Percentiles rank a stretch among this genome's conserved stretches.
phyloP scores from a whole-genome alignment of 306 rosid species.

The Senna tora region DNA sequence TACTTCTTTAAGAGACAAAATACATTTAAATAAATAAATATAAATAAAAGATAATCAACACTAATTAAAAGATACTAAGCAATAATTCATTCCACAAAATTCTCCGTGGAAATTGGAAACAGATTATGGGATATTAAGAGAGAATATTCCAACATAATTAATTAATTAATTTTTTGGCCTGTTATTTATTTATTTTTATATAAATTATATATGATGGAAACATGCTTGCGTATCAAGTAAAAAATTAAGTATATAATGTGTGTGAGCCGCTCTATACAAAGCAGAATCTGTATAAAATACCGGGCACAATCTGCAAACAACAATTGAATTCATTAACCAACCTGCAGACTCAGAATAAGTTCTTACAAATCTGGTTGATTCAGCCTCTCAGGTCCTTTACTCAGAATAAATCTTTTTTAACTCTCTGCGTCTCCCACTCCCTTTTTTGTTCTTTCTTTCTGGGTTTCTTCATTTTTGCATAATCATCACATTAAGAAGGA shows the following conservation, averaged over 20 bases:
- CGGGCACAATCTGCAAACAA: too few relatives aligned
- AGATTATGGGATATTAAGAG: too few relatives aligned
- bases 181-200: not conserved
- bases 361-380: not conserved
- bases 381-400: not conserved
- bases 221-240: conserved; percentile 6
- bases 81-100: too few relatives aligned
- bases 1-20: too few relatives aligned
- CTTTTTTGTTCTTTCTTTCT: not conserved
- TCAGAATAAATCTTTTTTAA: not conserved
- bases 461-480: not conserved
- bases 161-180: too few relatives aligned
- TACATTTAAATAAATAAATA: too few relatives aligned
- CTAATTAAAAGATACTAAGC: too few relatives aligned
- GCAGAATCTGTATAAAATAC: not conserved
- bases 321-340: not conserved
- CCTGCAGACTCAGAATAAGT: not conserved
- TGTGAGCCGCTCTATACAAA: not conserved
- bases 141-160: too few relatives aligned
- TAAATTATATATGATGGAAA: not conserved
- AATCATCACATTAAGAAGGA: not conserved
- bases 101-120: too few relatives aligned
- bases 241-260: not conserved
- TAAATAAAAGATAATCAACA: too few relatives aligned
- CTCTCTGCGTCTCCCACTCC: not conserved